Evolutionary conservation across 192 early-diverging fungal species (phyloP), one percentile per base, ranked within the genome.

Genomic region (Neocallimastix lanati): DNA sequence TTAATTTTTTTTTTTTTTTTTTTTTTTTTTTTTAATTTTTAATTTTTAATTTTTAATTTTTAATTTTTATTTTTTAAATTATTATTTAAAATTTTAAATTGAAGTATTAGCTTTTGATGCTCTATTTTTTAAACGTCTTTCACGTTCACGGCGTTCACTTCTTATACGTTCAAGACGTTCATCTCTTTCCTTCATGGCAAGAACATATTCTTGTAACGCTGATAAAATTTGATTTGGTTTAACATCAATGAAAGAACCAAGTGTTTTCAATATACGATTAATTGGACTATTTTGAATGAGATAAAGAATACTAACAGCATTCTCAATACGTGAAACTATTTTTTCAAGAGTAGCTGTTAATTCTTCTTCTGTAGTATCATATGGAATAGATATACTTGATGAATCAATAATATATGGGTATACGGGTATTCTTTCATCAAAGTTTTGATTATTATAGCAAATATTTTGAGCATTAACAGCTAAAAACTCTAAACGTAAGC

Each of bases 181-280:
- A 67, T 67, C 50, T 67, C 50, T 67, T n/a, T 67, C 50, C 16
- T 67, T 67, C 50, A 67, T 67, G 1, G 50, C 50, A 67, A 67
- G 50, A n/a, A 67, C 50, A 67, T 67, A 67, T 67, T 67, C 50
- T 81, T 92, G 91, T 38, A 92, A 81, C 3, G 91, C 90, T 7
- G 86, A 81, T 16, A 92, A 30, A 77, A 93, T 86, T 77, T 92
- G 88, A 27, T 82, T 82, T 9, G 89, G 89, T 81, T 92, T 91
- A 1, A 88, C 82, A 29, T 86, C 87, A 78, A 91, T 85, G 4
- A 87, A 87, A 30, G 88, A 85, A 29, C 91, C 87, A 0, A 93
- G 83, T 58, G 87, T 86, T 67, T 90, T 86, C 9, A 92, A 83
- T 16, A 88, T 89, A 25, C 82, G 40, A 28, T 89, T 84, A 83